phyloP scores from a whole-genome alignment of 805 yeast genomes.

The Saccharomycopsis guyanensis region DNA sequence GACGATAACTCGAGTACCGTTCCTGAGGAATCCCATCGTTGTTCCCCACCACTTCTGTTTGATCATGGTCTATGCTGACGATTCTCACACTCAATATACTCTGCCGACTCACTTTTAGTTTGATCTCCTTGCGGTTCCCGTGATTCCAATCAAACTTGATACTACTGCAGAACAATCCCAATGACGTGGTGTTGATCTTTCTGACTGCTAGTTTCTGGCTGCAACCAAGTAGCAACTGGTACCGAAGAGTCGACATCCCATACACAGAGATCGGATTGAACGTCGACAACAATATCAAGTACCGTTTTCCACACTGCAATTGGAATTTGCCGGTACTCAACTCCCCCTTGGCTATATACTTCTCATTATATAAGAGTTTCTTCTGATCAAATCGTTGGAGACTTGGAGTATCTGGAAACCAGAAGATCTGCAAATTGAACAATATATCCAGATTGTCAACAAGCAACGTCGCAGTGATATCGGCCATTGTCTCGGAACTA shows the following conservation, averaged over 20 bases:
- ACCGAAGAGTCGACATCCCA: constrained; percentile 1
- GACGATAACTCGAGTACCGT: constrained; percentile 31
- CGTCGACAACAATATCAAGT: constrained; percentile 41
- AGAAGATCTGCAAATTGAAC: constrained; percentile 39
- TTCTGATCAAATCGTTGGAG: constrained; percentile 26
- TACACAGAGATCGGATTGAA: constrained; percentile 28
- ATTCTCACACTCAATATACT: constrained; percentile 24
- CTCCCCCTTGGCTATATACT: constrained; percentile 28
- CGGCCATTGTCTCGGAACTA: neutral
- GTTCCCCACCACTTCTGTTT: neutral
- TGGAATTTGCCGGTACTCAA: constrained; percentile 23
- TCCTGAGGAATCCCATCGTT: neutral
- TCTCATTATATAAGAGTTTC: constrained; percentile 30
- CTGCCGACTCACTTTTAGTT: constrained; percentile 23
- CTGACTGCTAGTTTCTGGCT: constrained; percentile 23
- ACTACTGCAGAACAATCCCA: constrained; percentile 30
- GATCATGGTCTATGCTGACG: constrained; percentile 6
- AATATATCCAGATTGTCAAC: constrained; percentile 24
- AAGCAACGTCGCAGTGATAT: constrained; percentile 21
- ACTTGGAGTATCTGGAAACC: constrained; percentile 27
- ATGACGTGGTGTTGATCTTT: constrained; percentile 21
- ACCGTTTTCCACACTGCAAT: constrained; percentile 30
- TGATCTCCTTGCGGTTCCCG: constrained; percentile 32
- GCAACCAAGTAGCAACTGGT: constrained; percentile 2
- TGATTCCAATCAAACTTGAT: constrained; percentile 32